Percentiles rank a stretch among this genome's conserved stretches.
phyloP scores from a whole-genome alignment of 108 stramenopile genomes.

The Licmophora abbreviata region DNA sequence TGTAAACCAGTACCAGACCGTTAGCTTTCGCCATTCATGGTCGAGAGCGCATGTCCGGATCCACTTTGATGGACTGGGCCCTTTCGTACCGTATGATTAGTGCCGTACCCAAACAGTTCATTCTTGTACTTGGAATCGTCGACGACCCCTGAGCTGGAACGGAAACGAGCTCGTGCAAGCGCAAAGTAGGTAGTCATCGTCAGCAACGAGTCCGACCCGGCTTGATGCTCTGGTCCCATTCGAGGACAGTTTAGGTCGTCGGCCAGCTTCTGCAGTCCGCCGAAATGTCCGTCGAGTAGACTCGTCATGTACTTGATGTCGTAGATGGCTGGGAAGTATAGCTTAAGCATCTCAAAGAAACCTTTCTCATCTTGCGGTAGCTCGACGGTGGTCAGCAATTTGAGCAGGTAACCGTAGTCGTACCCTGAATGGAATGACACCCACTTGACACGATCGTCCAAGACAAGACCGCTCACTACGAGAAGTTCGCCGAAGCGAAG shows the following conservation, averaged over 20 bases:
- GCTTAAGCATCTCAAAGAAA: conserved; percentile 89
- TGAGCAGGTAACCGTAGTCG: conserved; percentile 97
- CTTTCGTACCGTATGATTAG: conserved; percentile 82
- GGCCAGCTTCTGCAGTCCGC: conserved; percentile 89
- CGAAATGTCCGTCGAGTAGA: conserved; percentile 86
- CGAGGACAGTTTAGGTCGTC: conserved; percentile 90
- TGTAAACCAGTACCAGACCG: no score
- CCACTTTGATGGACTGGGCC: conserved; percentile 25
- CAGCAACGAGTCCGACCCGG: conserved; percentile 92
- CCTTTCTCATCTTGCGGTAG: conserved; percentile 74
- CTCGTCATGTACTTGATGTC: conserved; percentile 98
- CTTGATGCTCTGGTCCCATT: conserved; percentile 98
- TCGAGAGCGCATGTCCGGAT: no score
- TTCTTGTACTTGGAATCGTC: conserved; percentile 79
- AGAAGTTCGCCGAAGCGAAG: conserved; percentile 93
- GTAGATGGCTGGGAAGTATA: conserved; percentile 96
- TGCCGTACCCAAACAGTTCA: conserved; percentile 86
- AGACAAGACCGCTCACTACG: conserved; percentile 94
- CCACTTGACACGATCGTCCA: conserved; percentile 95
- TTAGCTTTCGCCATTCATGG: no score
- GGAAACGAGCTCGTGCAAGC: conserved; percentile 73
- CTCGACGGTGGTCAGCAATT: conserved; percentile 78
- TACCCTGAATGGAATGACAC: conserved; percentile 97
- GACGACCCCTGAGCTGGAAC: conserved; percentile 30
- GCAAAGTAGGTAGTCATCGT: conserved; percentile 95